phyloP scores from a whole-genome alignment of 2,329 filamentous ascomycete genomes.

The Diplodia corticola region DNA sequence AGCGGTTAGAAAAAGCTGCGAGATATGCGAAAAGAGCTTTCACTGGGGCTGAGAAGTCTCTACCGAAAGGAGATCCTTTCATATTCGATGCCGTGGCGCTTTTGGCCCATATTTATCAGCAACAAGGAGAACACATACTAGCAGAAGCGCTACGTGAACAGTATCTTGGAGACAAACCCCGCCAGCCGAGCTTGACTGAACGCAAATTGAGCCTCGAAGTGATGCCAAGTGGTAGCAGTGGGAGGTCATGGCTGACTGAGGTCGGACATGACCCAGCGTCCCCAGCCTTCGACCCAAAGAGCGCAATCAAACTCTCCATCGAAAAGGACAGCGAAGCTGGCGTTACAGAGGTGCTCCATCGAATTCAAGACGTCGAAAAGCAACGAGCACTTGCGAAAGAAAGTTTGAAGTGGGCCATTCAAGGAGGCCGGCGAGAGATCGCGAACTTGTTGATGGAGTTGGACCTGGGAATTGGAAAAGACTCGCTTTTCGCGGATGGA shows the following conservation, averaged over 20 bases:
- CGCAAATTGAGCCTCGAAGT: constrained; percentile 11
- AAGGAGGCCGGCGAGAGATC: neutral
- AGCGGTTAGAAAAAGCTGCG: constrained; percentile 8
- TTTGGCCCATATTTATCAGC: constrained; percentile 18
- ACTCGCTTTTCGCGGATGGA: constrained; percentile 8
- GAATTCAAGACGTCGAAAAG: constrained; percentile 4
- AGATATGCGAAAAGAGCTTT: constrained; percentile 16
- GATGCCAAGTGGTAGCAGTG: constrained; percentile 1
- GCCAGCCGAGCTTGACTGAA: neutral
- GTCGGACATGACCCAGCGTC: constrained; percentile 6
- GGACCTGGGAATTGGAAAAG: constrained; percentile 10
- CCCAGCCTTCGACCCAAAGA: constrained; percentile 7
- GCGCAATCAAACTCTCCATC: neutral
- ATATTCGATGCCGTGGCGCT: constrained; percentile 9
- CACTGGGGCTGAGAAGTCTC: constrained; percentile 2
- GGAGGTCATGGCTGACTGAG: constrained; percentile 3
- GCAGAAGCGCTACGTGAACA: constrained; percentile 13
- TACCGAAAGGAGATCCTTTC: constrained; percentile 6
- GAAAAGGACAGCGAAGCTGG: constrained; percentile 8
- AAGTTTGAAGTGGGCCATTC: constrained; percentile 8
- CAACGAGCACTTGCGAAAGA: constrained; percentile 12
- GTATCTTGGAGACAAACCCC: constrained; percentile 16
- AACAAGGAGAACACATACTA: constrained; percentile 10
- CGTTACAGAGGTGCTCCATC: constrained; percentile 2
- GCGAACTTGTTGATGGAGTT: constrained; percentile 3